Evolutionary conservation across 1,284 basidiomycete genomes (phyloP), one percentile per base, ranked within the genome.

Genomic region (Sanghuangporus baumii): DNA sequence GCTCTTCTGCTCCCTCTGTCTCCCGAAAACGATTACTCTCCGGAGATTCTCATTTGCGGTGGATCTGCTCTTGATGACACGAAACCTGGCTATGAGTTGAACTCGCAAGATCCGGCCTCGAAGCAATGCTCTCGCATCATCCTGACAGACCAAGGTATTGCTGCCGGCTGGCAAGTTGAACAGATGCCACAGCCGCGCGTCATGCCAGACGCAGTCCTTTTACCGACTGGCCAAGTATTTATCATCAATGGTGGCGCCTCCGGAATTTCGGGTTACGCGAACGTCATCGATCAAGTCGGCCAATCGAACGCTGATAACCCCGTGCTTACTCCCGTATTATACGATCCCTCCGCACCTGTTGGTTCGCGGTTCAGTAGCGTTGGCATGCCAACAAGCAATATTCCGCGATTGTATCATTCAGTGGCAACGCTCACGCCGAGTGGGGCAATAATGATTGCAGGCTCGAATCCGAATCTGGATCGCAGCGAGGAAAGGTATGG

Each of bases 201-300:
- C 12, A 94, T 94, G 92, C 82, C 85, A 1, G 89, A 93, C 70
- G 85, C 85, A n/a, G 83, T 96, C 31, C 79, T 93, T 20, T 83
- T 94, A 38, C 93, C 94, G 2, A 89, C 85, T 36, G 93, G 93
- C 34, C 74, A 87, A 60, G 76, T 94, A 31, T 66, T 93, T 55
- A 83, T 94, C 71, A 80, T 92, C 65, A 94, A 94, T 70, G 91
- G 90, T 11, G 92, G 84, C 1, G 78, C 77, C 26, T 79, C 82
- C 14, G 92, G 92, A 1, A 88, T 92, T 60, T 89, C 91, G 47
- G 93, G 93, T 50, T 95, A 94, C 70, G 88, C 89, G 20, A 95
- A 95, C 69, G 89, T 91, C 63, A 72, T 77, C 60, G 73, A 81
- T 69, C 88, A 85, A 72, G 81, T 89, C 38, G 91, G 91, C 50